Evolutionary conservation across 2,329 filamentous ascomycete genomes (phyloP).

Genomic region (Aspergillus quadricinctus): DNA sequence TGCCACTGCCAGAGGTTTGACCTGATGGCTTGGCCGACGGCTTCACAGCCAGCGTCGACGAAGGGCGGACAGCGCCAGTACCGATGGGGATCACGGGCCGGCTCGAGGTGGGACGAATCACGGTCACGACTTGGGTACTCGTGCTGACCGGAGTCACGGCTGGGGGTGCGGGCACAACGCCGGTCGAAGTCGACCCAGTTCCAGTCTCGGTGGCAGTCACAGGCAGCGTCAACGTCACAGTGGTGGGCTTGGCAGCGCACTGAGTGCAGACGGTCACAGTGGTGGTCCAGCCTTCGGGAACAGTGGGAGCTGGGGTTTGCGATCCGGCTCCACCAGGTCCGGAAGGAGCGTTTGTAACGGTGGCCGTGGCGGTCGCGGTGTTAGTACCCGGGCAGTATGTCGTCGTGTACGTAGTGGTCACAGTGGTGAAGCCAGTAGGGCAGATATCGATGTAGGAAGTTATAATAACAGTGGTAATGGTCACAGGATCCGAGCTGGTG

Average conservation of each 20-base stretch:
- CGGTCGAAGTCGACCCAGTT: conserved; percentile 5
- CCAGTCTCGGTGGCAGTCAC: conserved; percentile 10
- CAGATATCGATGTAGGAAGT: conserved; percentile 42
- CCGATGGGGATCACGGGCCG: conserved; percentile 3
- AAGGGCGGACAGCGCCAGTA: conserved; percentile 4
- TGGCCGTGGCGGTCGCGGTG: conserved; percentile 26
- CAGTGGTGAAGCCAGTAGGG: conserved; percentile 40
- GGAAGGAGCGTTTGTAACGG: conserved; percentile 14
- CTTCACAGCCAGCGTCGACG: conserved; percentile 13
- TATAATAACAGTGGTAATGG: conserved; percentile 34
- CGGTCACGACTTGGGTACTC: conserved; percentile 2
- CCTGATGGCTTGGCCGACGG: conserved; percentile 9
- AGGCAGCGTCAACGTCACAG: conserved; percentile 34
- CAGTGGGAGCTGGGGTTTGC: conserved; percentile 17
- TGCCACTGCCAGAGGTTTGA: conserved; percentile 2
- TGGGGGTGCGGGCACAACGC: conserved; percentile 3
- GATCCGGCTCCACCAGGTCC: conserved; percentile 13
- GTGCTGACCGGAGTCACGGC: background rate
- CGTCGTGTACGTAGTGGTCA: conserved; percentile 37
- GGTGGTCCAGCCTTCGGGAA: conserved; percentile 38
- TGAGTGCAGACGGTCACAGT: conserved; percentile 38
- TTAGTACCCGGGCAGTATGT: conserved; percentile 32
- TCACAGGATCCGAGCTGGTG: conserved; percentile 18
- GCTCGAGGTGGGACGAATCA: conserved; percentile 2
- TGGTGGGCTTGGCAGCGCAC: conserved; percentile 36